Evolutionary conservation across 192 early-diverging fungal genomes (phyloP), one percentile per base, ranked within the genome.

Genomic region (Blastocladiella britannica): DNA sequence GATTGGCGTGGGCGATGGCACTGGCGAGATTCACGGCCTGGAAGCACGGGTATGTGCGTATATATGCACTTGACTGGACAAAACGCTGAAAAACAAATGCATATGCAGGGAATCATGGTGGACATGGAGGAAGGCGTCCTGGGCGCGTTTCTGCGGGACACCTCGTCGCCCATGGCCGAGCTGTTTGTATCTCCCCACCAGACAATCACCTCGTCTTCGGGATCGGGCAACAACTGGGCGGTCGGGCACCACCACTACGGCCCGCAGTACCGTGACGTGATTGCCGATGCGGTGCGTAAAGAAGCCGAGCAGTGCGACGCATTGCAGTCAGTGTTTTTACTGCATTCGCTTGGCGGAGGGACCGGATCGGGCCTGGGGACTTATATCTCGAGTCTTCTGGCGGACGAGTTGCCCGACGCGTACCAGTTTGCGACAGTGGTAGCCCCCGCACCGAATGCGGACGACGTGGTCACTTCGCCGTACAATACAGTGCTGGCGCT

Each of bases 71-170:
- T 28, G 0, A 37, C 1, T 9, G 12, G 18, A 20, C 0, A 1
- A 2, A 5, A n/a, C 31, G 3, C 4, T 3, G 25, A 9, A 25
- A 2, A 9, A 28, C 4, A 5, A 59, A 27, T 25, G 18, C 12
- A 67, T 4, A 65, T 8, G n/a, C n/a, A 73, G 71, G 63, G 70
- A n/a, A 52, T 80, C 22, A 30, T 80, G 58, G 58, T 80, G 27
- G 78, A 80, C 55, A 80, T 80, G 78, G 78, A 80, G 58, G 66
- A 67, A 31, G 65, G 67, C 7, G 78, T 80, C 27, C 55, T 80
- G 8, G 57, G 55, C 51, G 62, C 68, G 29, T 72, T 80, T 25
- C n/a, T n/a, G n/a, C n/a, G n/a, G n/a, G n/a, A n/a, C n/a, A n/a
- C 43, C 7, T 26, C 30, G 15, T 61, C 55, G 26, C 62, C 67